Evolutionary conservation across 2,329 filamentous ascomycete genomes (phyloP), one percentile per base, ranked within the genome.

Genomic region (Chaetomium sp.): DNA sequence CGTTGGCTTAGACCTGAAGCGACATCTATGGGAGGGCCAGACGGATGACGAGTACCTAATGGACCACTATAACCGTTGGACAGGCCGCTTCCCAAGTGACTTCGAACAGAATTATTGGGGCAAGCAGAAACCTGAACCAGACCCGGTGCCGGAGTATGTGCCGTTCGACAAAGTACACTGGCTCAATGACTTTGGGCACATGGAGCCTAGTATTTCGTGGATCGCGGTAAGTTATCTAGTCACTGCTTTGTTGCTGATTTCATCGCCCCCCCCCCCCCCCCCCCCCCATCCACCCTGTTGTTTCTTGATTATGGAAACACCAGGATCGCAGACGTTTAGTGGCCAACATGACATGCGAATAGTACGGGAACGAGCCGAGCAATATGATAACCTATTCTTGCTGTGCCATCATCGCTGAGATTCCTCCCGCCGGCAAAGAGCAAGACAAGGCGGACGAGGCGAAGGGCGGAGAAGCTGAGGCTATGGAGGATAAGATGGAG

Each of bases 131-230:
- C 11, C 5, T 5, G 38, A 41, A 41, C 10, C 41, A 43, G 7
- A n/a, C n/a, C 41, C 4, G 14, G 11, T 4, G 35, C n/a, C 34
- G 40, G 12, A 14, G 3, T 40, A 40, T 37, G 11, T 58, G 4
- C 33, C 33, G 11, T 57, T 43, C 14, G 9, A 34, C 0, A 19
- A 54, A 3, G 42, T 58, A 2, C 32, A 47, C 34, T 55, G 53
- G 53, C 12, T 58, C 33, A 55, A 58, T 34, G 44, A 45, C 27
- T 27, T 11, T 4, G 56, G 45, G 5, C 46, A 58, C 12, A 33
- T 40, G 35, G 48, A 45, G 37, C 19, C 3, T 52, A 55, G 37
- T n/a, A 32, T 58, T 35, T 6, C 45, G 12, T 53, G 33, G 43
- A 43, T 45, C 12, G 49, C 48, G 8, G 48, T 49, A 41, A 40